Evolutionary conservation across 116 monocot genomes (phyloP).

Genomic region (Thalassia testudinum): DNA sequence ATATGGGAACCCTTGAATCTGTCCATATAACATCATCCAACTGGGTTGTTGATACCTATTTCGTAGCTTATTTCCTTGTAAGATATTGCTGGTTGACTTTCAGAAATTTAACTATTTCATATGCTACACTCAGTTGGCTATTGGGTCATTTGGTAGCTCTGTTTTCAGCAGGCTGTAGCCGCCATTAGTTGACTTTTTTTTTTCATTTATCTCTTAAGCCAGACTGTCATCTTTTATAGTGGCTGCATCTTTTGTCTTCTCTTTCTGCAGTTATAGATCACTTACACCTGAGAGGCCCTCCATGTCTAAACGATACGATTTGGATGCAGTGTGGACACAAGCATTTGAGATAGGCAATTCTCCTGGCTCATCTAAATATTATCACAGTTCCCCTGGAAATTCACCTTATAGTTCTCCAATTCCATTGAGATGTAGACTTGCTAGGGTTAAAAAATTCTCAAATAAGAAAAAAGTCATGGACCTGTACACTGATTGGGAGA

Average conservation of each 20-base stretch:
- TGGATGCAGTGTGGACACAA: conserved; percentile 3
- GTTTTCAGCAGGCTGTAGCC: not conserved
- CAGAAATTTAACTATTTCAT: too few species aligned
- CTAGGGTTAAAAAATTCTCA: conserved; percentile 17
- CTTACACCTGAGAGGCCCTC: conserved; percentile 16
- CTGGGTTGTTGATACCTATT: too few species aligned
- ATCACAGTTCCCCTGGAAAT: conserved; percentile 20
- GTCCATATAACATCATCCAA: too few species aligned
- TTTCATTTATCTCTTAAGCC: too few species aligned
- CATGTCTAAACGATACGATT: conserved; percentile 7
- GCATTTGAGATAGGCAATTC: conserved; percentile 18
- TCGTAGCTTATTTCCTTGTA: too few species aligned
- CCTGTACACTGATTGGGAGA: conserved; percentile 59
- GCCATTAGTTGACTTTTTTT: not conserved
- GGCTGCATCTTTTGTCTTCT: not conserved
- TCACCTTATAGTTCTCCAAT: conserved; percentile 37
- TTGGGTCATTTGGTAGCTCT: not conserved
- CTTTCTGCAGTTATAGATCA: conserved; percentile 7
- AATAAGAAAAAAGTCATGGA: conserved; percentile 29
- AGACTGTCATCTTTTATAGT: too few species aligned
- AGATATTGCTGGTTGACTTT: too few species aligned
- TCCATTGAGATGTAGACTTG: conserved; percentile 28
- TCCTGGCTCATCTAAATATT: conserved; percentile 17
- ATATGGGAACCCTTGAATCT: too few species aligned
- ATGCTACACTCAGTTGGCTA: not conserved